Conservation (phyloP, 176 grass and related monocot genomes). For the Cymbopogon citratus region DNA sequence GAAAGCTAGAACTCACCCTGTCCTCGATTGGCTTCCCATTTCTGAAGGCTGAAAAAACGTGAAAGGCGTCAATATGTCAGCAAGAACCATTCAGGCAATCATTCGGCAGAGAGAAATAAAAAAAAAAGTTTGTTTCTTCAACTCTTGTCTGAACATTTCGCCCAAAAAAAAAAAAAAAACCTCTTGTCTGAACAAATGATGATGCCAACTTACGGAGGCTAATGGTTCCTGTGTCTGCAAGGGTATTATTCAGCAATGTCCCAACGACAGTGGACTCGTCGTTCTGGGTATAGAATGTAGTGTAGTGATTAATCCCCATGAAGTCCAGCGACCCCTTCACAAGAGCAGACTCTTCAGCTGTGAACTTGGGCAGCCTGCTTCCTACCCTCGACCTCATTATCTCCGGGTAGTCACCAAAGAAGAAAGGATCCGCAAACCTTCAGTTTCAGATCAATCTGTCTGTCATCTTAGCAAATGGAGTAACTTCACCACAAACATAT, state of each 20-base stretch:
- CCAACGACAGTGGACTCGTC: slow-evolving; percentile 47
- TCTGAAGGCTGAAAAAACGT: slow-evolving; percentile 51
- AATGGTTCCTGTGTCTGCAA: slow-evolving; percentile 70
- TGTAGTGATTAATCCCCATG: slow-evolving; percentile 93
- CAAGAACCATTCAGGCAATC: neutral
- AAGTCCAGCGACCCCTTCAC: slow-evolving; percentile 84
- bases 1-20: slow-evolving; percentile 26
- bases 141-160: no score
- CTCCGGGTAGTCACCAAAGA: slow-evolving; percentile 84
- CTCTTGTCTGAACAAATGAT: neutral
- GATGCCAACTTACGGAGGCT: slow-evolving; percentile 57
- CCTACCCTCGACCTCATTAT: slow-evolving; percentile 64
- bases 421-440: slow-evolving; percentile 90
- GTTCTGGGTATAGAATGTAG: slow-evolving; percentile 64
- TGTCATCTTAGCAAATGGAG: neutral
- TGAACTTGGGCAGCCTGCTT: slow-evolving; percentile 65
- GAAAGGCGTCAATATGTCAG: neutral
- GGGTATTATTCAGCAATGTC: slow-evolving; percentile 46
- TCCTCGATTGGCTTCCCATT: slow-evolving; percentile 55
- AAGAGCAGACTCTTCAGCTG: slow-evolving; percentile 45
- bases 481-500: neutral
- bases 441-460: neutral
- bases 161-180: no score
- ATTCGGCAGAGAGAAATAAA: neutral
- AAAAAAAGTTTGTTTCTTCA: neutral